These are phyloP conservation scores for Solanum sitiens DNA, from an alignment of 257 asterid genomes.

Conservation along the genomic window DNA sequence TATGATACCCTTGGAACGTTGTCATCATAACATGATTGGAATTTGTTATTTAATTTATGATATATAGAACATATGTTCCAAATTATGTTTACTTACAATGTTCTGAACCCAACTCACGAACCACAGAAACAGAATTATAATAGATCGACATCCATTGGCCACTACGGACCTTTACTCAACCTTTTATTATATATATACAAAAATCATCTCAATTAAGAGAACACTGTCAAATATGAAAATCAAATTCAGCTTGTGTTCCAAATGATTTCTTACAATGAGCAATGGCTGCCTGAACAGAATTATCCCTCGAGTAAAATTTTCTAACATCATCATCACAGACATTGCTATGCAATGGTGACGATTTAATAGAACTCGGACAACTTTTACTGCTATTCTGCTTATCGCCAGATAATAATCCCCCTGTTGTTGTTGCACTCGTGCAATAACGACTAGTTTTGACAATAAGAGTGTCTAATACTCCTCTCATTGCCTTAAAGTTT, in stretches of 20 bases:
- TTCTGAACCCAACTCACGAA: too few relatives aligned
- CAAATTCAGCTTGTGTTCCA: not conserved
- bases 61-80: too few relatives aligned
- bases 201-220: too few relatives aligned
- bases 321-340: not conserved
- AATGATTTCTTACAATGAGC: constrained; percentile 5
- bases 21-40: too few relatives aligned
- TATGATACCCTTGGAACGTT: too few relatives aligned
- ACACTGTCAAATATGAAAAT: not conserved
- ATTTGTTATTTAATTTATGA: too few relatives aligned
- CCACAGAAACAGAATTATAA: too few relatives aligned
- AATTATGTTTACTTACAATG: too few relatives aligned
- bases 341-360: constrained; percentile 1
- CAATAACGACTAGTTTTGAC: not conserved
- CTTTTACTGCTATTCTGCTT: not conserved
- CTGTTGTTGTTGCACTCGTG: not conserved
- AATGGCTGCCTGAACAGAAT: constrained; percentile 2
- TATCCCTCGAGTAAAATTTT: not conserved
- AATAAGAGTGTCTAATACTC: not conserved
- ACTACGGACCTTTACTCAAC: too few relatives aligned
- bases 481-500: not conserved
- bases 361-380: not conserved
- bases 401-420: not conserved
- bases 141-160: too few relatives aligned
- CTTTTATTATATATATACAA: too few relatives aligned